Base-by-base conservation (phyloP, 495 filamentous ascomycete genomes). In the Annulohypoxylon moriforme region DNA sequence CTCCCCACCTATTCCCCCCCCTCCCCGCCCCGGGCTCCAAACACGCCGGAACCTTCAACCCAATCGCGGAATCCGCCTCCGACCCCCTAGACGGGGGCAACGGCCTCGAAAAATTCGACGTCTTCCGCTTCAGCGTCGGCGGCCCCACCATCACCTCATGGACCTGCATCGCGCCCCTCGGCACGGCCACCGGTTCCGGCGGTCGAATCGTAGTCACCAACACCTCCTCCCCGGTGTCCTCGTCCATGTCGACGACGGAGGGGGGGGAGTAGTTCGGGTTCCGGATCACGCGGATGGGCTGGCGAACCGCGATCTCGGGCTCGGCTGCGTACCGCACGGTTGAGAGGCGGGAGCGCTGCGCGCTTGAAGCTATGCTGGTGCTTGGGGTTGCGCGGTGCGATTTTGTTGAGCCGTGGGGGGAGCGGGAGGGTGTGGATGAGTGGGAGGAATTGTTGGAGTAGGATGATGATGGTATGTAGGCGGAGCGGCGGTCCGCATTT, bases 261-360 rank as follows among this genome's bases (percentile, higher is more conserved):
- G 34, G 27, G 3, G 64, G 70, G 27, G 47, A 49, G 25, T 73
- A 73, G 25, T 69, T 57, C 22, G 75, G 75, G 49, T 77, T 77
- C 63, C 34, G 67, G 42, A 77, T 66, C 13, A 77, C 75, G 22
- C 62, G 27, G n/a, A 77, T 77, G 13, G 47, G 31, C 57, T 77
- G 75, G 1, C 70, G 70, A n/a, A 77, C 71, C 16, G 75, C 75
- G 55, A 77, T 61, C 56, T 76, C 75, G 9, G 75, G 75, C 55
- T 71, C 52, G 2, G 73, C 67, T 20, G 73, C 75, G 40, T 77
- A 77, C 9, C 76, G 58, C 22, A 77, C 73, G 9, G 76, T 74
- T 7, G 76, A 76, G 0, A 77, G 27, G 6, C 74, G 60, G 13
- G 76, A 77, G 59, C 64, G 73, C 9, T 66, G 63, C 4, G 70